Base-by-base conservation (phyloP, 352 stramenopile species). In the Pythium chondricola region DNA sequence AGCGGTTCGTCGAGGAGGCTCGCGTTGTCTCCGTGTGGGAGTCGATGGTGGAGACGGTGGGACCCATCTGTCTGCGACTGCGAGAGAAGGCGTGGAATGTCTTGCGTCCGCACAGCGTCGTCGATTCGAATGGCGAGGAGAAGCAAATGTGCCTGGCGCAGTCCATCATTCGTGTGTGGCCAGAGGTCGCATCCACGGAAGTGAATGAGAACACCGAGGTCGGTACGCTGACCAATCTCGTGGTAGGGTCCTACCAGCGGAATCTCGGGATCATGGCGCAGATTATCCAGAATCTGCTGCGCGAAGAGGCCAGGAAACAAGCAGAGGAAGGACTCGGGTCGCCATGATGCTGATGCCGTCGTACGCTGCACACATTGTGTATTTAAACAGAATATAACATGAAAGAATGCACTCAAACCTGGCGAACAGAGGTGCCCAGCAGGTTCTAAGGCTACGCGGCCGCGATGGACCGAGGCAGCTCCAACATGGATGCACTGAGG, bases 191-290 rank as follows among this genome's bases (percentile, higher is more conserved):
- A 10, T 39, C 38, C 1, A 37, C 20, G 5, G 39, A 51, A 11
- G 11, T 17, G n/a, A 40, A 36, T 7, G 39, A 51, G 40, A 51
- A 66, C 30, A 59, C 52, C 2, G 56, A 52, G 17, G 62, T 77
- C 10, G 64, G 61, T 29, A 65, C 63, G 44, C 65, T 83, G 44
- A 76, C 64, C 4, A 69, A 80, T 18, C 41, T 74, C 3, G 61
- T 83, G 29, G 59, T 83, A 0, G 59, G 52, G 10, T 68, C 69
- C 11, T 83, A 80, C 36, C 56, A 69, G 17, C 58, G 55, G n/a
- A 79, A 67, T 30, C 58, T 78, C 4, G 62, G 61, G 3, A 51
- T 74, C 37, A 38, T 77, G 49, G 58, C 63, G n/a, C 62, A 74
- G 38, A 54, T 68, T 43, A 64, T 74, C 26, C 56, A 74, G 33